Evolutionary conservation across 768 basidiomycete genomes (phyloP).

Genomic region (Tulasnella sp.): DNA sequence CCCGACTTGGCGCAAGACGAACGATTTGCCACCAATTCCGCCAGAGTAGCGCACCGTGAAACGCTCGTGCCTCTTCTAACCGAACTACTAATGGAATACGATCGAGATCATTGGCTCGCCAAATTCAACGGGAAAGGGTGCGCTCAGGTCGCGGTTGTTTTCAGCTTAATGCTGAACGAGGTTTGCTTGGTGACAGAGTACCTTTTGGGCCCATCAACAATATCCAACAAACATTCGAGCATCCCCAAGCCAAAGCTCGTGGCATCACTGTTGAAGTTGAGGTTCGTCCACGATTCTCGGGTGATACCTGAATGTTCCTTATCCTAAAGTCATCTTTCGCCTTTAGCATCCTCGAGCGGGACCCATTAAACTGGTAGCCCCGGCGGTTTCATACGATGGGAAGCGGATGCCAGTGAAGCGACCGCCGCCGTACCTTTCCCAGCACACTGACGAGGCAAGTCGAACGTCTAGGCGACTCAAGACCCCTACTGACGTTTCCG

Average conservation of each 20-base stretch:
- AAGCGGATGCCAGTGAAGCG: constrained; percentile 58
- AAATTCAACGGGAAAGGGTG: constrained; percentile 70
- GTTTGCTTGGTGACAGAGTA: constrained; percentile 34
- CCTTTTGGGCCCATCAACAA: constrained; percentile 91
- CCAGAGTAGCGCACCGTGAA: constrained; percentile 62
- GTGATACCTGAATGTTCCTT: background rate
- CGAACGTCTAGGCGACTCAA: background rate
- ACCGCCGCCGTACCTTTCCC: constrained; percentile 79
- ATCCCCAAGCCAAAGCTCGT: constrained; percentile 75
- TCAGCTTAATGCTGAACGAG: background rate
- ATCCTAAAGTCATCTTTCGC: background rate
- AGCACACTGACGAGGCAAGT: constrained; percentile 67
- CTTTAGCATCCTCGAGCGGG: constrained; percentile 59
- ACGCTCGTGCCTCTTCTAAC: constrained; percentile 61
- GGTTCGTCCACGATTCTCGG: constrained; percentile 33
- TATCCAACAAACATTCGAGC: constrained; percentile 77
- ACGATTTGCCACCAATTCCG: constrained; percentile 60
- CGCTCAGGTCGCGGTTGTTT: constrained; percentile 16
- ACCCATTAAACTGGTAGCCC: constrained; percentile 65
- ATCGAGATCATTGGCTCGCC: constrained; percentile 64
- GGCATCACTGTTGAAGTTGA: constrained; percentile 65
- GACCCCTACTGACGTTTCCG: background rate
- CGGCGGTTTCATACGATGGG: constrained; percentile 74
- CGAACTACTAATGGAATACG: constrained; percentile 40
- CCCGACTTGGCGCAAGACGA: constrained; percentile 49